Percentiles rank a stretch among this genome's conserved stretches.
Conservation (phyloP, 768 basidiomycete species). For the Cystofilobasidium ferigula region DNA sequence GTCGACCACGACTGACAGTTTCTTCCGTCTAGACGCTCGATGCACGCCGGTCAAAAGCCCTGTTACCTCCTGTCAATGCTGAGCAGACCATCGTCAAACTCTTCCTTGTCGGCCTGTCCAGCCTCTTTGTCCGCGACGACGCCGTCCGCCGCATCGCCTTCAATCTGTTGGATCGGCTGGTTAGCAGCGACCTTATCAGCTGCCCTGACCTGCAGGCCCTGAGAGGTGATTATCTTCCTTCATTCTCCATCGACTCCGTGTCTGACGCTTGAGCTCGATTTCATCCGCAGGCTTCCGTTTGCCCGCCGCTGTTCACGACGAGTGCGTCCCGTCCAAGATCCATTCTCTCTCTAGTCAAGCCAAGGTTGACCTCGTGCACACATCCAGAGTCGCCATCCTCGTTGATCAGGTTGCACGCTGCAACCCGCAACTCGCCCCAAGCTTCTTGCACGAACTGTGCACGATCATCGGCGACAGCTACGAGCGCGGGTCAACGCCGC, state of each 20-base stretch:
- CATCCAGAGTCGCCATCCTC: not conserved
- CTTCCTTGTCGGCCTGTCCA: not conserved
- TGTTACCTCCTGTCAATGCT: too few species aligned
- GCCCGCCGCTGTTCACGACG: not conserved
- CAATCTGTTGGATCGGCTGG: not conserved
- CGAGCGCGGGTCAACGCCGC: not conserved
- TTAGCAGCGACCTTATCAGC: not conserved
- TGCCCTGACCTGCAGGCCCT: not conserved
- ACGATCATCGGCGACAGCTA: not conserved
- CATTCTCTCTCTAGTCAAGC: not conserved
- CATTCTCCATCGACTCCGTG: not conserved
- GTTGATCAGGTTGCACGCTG: not conserved
- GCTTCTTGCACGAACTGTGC: not conserved
- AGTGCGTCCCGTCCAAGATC: not conserved
- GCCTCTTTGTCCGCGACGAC: not conserved
- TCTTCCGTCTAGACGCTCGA: too few species aligned
- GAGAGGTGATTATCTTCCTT: not conserved
- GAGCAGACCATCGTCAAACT: not conserved
- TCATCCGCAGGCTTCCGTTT: not conserved
- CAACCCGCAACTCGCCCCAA: not conserved
- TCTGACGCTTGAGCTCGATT: not conserved
- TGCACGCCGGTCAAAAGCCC: too few species aligned
- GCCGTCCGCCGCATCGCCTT: not conserved
- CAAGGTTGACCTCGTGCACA: too few species aligned
- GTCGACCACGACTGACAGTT: too few species aligned